Evolutionary conservation across 495 filamentous ascomycete genomes (phyloP).

Genomic region (Pseudomonodictys pantanalensis): DNA sequence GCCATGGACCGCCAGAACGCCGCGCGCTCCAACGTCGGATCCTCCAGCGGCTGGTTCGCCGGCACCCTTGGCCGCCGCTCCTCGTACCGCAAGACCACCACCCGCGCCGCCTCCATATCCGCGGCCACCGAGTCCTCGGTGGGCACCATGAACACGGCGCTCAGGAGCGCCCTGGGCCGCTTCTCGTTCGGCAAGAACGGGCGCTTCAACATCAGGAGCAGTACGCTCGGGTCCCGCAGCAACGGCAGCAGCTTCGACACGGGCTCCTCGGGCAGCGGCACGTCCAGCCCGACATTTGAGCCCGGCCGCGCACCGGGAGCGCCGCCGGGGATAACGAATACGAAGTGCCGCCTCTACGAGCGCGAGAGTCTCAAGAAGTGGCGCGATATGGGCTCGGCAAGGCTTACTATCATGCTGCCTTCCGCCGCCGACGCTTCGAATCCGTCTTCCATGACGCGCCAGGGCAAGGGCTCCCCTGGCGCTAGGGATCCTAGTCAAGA

Average conservation of each 20-base stretch:
- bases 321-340: constrained; percentile 56
- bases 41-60: constrained; percentile 31
- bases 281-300: constrained; percentile 59
- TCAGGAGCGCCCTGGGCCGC: constrained; percentile 67
- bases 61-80: constrained; percentile 49
- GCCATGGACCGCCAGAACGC: constrained; percentile 45
- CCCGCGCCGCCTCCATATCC: constrained; percentile 49
- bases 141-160: constrained; percentile 60
- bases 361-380: constrained; percentile 73
- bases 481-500: constrained; percentile 48
- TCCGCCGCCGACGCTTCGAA: constrained; percentile 48
- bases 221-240: constrained; percentile 58
- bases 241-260: constrained; percentile 58
- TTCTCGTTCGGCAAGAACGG: constrained; percentile 59
- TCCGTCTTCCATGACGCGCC: constrained; percentile 39
- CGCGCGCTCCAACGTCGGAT: constrained; percentile 29
- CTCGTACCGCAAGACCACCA: constrained; percentile 58
- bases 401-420: constrained; percentile 69
- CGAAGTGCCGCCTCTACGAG: constrained; percentile 79
- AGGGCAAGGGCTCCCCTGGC: constrained; percentile 35
- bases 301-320: constrained; percentile 40
- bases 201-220: constrained; percentile 73
- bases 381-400: constrained; percentile 84
- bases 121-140: constrained; percentile 51
- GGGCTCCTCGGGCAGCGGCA: constrained; percentile 49